Base-by-base conservation (phyloP, 108 stramenopile genomes). In the Cyclotella distinguenda region DNA sequence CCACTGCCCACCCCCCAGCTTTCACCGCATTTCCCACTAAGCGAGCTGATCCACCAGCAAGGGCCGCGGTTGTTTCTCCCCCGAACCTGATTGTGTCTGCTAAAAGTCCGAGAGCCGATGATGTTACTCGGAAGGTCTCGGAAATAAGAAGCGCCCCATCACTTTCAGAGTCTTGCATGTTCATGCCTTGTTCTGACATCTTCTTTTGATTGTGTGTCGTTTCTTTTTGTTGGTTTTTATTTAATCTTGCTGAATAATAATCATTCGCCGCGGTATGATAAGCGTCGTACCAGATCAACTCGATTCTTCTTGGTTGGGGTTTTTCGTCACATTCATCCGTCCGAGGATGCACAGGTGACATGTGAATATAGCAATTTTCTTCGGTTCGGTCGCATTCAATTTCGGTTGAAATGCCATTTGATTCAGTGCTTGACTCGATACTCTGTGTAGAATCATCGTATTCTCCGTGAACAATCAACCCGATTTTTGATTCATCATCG, bases 31-130 rank as follows among this genome's bases (percentile, higher is more conserved):
- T 68, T 39, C 80, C 80, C n/a, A 59, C 66, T n/a, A 81, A 58
- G 34, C 73, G 60, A 6, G 73, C 66, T 13, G 76, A 36, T 6
- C 68, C 72, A 15, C 80, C 80, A 30, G 68, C 65, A 23, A 60
- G 27, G 25, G 68, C 80, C n/a, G 76, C 80, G 12, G 80, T 69
- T 2, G 76, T 72, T 40, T 81, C 80, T 21, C 80, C 80, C 3
- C 66, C 50, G 28, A 81, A 70, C 21, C 80, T 52, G 6, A 81
- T 70, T 1, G 64, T 66, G 33, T 77, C 70, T 4, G 76, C 80
- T 6, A 77, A 36, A n/a, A 77, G 35, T 6, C 80, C 80, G 34
- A 81, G 57, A 11, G 75, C 57, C 2, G 68, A 67, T 16, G 80
- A 61, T 32, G 62, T 66, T 15, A 81, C 71, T 13, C 80, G 60